Percentiles rank a stretch among this genome's conserved stretches.
Evolutionary conservation across 495 filamentous ascomycete species (phyloP).

Genomic region (Xylaria longipes): DNA sequence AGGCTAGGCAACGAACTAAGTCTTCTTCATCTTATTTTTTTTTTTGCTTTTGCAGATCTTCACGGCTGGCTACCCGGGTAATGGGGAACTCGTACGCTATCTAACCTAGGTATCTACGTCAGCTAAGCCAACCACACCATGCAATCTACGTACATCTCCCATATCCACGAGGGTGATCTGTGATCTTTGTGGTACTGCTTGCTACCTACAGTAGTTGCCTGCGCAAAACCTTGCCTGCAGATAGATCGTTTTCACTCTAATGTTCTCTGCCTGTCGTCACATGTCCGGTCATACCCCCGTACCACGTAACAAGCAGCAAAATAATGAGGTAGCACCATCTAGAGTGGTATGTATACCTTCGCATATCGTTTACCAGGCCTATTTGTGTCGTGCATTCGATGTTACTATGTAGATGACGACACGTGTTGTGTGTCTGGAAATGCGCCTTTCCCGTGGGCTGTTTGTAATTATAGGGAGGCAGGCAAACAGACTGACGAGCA

Average conservation of each 20-base stretch:
- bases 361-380: not conserved
- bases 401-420: not conserved
- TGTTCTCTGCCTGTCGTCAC: not conserved
- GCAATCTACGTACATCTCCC: too few relatives aligned
- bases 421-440: not conserved
- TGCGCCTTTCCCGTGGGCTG: not conserved
- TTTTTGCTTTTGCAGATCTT: conserved; percentile 5
- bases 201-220: not conserved
- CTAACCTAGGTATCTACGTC: too few relatives aligned
- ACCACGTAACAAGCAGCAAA: too few relatives aligned
- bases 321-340: too few relatives aligned
- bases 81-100: not conserved
- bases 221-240: not conserved
- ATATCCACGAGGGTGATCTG: not conserved
- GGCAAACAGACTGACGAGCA: not conserved
- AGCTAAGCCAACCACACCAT: too few relatives aligned
- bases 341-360: not conserved
- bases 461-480: not conserved
- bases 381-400: not conserved
- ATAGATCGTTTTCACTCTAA: not conserved
- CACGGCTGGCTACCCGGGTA: not conserved
- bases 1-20: not conserved
- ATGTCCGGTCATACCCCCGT: too few relatives aligned
- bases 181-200: not conserved
- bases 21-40: not conserved